Percentiles rank a stretch among this genome's conserved stretches.
phyloP scores from a whole-genome alignment of 345 rosid genomes.

The Salix arbutifolia region DNA sequence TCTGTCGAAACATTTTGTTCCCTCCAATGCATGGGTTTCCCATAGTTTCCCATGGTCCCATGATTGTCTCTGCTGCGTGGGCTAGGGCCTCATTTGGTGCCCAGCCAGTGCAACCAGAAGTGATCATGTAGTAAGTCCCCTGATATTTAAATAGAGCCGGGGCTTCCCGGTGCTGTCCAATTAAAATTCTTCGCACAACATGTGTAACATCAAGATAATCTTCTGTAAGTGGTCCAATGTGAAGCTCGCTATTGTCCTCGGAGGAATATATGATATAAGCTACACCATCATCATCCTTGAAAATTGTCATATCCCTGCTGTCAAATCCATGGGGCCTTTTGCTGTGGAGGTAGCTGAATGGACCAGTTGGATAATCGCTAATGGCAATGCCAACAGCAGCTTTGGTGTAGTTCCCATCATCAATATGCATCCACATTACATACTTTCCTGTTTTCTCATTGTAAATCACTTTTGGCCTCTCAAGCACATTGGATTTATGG shows the following conservation, averaged over 20 bases:
- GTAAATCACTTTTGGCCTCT: conserved; percentile 89
- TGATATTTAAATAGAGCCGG: conserved; percentile 80
- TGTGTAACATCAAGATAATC: conserved; percentile 67
- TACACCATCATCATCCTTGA: conserved; percentile 72
- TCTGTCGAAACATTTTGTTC: conserved; percentile 54
- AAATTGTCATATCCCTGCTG: conserved; percentile 92
- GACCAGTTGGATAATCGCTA: conserved; percentile 74
- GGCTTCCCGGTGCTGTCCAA: conserved; percentile 82
- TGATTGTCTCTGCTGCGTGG: conserved; percentile 76
- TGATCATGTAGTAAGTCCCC: conserved; percentile 81
- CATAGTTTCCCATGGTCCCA: conserved; percentile 96
- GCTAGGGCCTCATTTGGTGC: conserved; percentile 89
- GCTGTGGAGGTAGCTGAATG: conserved; percentile 67
- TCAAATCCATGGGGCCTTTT: conserved; percentile 81
- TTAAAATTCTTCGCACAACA: conserved; percentile 50
- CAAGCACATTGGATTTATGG: conserved; percentile 79
- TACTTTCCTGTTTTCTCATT: conserved; percentile 64
- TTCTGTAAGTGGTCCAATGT: conserved; percentile 68
- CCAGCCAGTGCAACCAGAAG: conserved; percentile 95
- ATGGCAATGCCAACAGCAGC: conserved; percentile 81
- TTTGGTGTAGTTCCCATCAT: conserved; percentile 86
- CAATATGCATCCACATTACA: conserved; percentile 99
- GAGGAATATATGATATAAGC: conserved; percentile 85
- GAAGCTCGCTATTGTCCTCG: conserved; percentile 83
- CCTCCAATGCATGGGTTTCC: conserved; percentile 91